These are phyloP conservation scores for Ascochyta viciae-villosae DNA, from an alignment of 2,329 filamentous ascomycete genomes.

Conservation along the genomic window DNA sequence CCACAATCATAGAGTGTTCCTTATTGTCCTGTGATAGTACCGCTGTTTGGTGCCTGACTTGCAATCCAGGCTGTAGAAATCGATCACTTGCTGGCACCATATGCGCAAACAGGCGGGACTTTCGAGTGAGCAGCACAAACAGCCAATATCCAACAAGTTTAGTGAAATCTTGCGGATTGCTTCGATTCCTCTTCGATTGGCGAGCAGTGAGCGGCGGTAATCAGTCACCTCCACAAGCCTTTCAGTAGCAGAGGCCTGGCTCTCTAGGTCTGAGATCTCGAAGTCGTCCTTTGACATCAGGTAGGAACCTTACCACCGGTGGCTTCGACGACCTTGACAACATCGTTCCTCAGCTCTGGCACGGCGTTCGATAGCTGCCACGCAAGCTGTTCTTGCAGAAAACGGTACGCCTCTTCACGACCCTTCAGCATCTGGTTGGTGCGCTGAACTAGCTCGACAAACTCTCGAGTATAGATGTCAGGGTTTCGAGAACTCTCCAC, in stretches of 20 bases:
- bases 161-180: too few relatives aligned
- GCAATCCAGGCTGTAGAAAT: not conserved
- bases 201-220: too few relatives aligned
- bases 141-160: not conserved
- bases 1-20: not conserved
- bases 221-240: too few relatives aligned
- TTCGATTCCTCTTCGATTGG: too few relatives aligned
- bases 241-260: not conserved
- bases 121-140: not conserved
- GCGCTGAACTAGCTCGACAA: slow-evolving; percentile 68
- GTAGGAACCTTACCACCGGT: slow-evolving; percentile 49
- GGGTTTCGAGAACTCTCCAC: slow-evolving; percentile 69
- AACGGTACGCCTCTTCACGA: slow-evolving; percentile 64
- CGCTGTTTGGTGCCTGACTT: not conserved
- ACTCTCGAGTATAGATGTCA: slow-evolving; percentile 71
- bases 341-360: slow-evolving; percentile 63
- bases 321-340: slow-evolving; percentile 58
- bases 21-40: not conserved
- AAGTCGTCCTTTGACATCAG: slow-evolving; percentile 7
- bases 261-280: not conserved
- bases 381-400: slow-evolving; percentile 65
- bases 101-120: not conserved
- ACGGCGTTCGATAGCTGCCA: slow-evolving; percentile 65
- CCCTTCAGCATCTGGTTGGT: slow-evolving; percentile 69
- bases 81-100: not conserved